Evolutionary conservation across 1,284 basidiomycete species (phyloP).

Genomic region (Trichosporon sp.): DNA sequence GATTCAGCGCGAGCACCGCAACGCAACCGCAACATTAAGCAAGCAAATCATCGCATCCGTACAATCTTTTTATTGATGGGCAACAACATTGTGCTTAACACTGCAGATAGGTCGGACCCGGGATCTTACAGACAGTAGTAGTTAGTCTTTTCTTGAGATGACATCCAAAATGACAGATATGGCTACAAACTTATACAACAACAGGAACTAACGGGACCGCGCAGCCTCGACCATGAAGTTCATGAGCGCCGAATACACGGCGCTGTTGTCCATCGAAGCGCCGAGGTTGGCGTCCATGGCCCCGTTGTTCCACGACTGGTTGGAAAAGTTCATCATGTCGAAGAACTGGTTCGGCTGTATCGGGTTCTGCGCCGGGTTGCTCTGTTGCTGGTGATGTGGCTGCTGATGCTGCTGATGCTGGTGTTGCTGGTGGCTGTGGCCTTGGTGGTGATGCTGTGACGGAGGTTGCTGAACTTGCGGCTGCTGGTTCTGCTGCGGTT

Average conservation of each 20-base stretch:
- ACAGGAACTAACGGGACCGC: slow-evolving; percentile 18
- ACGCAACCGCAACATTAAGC: no score
- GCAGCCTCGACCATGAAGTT: slow-evolving; percentile 39
- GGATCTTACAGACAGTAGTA: background rate
- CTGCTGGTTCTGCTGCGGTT: slow-evolving; percentile 1
- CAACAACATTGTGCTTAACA: background rate
- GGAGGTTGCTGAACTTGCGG: background rate
- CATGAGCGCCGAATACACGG: slow-evolving; percentile 40
- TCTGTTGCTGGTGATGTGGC: slow-evolving; percentile 14
- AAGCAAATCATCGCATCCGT: background rate
- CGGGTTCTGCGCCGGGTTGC: slow-evolving; percentile 2
- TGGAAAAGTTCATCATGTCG: slow-evolving; percentile 17
- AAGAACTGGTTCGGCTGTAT: background rate
- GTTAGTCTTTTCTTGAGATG: background rate
- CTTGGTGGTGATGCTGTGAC: background rate
- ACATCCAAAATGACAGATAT: slow-evolving; percentile 11
- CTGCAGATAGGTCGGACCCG: background rate
- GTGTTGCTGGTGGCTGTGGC: background rate
- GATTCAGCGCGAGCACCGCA: background rate
- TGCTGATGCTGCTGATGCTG: background rate
- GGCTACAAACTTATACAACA: background rate
- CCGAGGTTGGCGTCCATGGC: background rate
- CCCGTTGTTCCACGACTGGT: slow-evolving; percentile 4
- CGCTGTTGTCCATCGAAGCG: slow-evolving; percentile 19
- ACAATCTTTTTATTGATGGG: background rate